These are phyloP conservation scores for Colletotrichum musicola DNA, from an alignment of 2,329 filamentous ascomycete species.

Conservation along the genomic window DNA sequence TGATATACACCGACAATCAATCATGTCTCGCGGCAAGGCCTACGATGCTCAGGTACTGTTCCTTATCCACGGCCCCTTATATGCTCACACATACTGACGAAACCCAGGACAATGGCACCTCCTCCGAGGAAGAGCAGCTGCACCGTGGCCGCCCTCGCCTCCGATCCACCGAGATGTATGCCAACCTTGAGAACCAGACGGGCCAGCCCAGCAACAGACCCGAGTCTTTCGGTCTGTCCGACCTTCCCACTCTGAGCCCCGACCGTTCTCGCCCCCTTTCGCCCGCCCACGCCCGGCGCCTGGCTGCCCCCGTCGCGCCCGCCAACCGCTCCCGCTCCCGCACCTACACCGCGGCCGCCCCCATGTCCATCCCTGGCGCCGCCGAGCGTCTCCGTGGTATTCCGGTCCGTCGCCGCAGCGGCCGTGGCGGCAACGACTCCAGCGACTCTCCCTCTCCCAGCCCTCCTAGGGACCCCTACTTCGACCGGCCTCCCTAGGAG, in stretches of 20 bases:
- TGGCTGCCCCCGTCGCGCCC: neutral
- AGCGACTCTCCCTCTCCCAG: neutral
- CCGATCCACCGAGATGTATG: neutral
- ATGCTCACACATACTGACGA: neutral
- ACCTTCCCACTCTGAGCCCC: neutral
- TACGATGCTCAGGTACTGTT: slow-evolving; percentile 10
- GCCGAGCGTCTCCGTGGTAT: slow-evolving; percentile 1
- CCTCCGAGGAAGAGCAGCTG: slow-evolving; percentile 2
- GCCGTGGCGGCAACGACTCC: neutral
- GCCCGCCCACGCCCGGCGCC: neutral
- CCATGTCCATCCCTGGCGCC: slow-evolving; percentile 22
- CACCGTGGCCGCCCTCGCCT: slow-evolving; percentile 17
- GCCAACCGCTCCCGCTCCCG: slow-evolving; percentile 2
- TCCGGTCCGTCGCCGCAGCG: slow-evolving; percentile 3
- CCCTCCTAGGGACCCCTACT: neutral
- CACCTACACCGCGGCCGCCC: neutral
- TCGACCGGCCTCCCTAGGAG: slow-evolving; percentile 23
- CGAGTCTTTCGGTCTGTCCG: neutral
- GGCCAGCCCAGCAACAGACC: neutral
- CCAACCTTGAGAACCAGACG: neutral
- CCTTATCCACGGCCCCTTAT: neutral
- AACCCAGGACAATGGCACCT: neutral
- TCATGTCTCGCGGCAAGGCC: slow-evolving; percentile 10
- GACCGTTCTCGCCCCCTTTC: neutral
- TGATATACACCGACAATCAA: neutral